Evolutionary conservation across 208 protist genomes (phyloP), one percentile per base, ranked within the genome.

Genomic region (Trichomonas tenax): DNA sequence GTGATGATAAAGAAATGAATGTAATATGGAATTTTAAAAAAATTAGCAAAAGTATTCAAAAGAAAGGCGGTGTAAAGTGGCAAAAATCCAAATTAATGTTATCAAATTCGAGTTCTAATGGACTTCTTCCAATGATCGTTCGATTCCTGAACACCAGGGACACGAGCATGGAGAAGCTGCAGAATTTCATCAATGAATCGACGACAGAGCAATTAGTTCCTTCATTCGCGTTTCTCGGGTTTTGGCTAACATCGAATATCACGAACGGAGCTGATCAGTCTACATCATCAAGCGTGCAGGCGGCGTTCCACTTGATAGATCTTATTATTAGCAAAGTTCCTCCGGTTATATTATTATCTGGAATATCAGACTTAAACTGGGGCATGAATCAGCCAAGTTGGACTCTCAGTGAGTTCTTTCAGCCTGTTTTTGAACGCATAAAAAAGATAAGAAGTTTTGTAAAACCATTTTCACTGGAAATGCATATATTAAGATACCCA

Each of bases 111-210:
- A 15, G 17, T 46, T 38, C 40, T 0, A 93, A 93, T 93, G 23
- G 15, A 11, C 26, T 93, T 38, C 44, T 93, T 8, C 10, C 40
- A 0, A 48, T 34, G 44, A 38, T 93, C 34, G 86, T 93, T 15
- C 23, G 86, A 34, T 93, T 93, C 46, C 15, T 93, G 21, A 93
- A 93, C 31, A 34, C 44, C 15, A 93, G 34, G 26, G 86, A 93
- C 6, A 51, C 44, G 14, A n/a, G 44, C 15, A 34, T 93, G 45
- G 44, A 93, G 17, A 38, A 23, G 14, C 41, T 93, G 8, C 44
- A 48, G 15, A 93, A 51, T 58, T 93, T 93, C n/a, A 40, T 93
- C 34, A 93, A 93, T 51, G 86, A 93, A 93, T 93, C 86, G 38
- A 93, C 86, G 21, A 93, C 86, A 48, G 40, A 41, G 8, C 86